phyloP scores from a whole-genome alignment of 1,284 basidiomycete species.

The Fomes fomentarius region DNA sequence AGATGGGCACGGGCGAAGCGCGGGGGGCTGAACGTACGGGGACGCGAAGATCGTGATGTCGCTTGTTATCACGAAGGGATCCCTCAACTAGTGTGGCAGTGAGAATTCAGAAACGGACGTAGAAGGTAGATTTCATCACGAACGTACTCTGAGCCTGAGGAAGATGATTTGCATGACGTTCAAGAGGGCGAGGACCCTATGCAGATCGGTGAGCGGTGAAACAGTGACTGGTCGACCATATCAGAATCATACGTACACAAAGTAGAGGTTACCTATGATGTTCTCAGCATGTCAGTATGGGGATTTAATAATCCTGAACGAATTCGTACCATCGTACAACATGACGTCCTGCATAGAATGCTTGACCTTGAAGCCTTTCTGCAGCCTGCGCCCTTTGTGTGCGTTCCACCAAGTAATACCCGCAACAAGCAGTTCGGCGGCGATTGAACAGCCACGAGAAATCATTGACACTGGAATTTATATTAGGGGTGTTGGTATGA shows the following conservation, averaged over 20 bases:
- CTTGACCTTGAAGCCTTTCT: background rate
- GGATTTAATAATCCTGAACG: background rate
- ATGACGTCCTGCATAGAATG: background rate
- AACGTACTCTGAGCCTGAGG: background rate
- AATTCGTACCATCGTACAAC: background rate
- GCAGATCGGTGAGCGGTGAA: too few species aligned
- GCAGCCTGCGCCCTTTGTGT: background rate
- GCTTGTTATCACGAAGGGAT: background rate
- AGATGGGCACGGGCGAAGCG: too few species aligned
- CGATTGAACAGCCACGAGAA: background rate
- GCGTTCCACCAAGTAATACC: background rate
- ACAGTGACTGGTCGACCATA: too few species aligned
- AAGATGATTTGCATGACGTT: slow-evolving; percentile 1
- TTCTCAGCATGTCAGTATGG: background rate
- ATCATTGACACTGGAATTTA: background rate
- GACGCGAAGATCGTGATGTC: background rate
- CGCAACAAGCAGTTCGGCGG: background rate
- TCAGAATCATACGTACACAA: background rate
- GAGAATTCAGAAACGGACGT: background rate
- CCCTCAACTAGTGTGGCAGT: background rate
- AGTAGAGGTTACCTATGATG: background rate
- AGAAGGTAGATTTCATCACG: too few species aligned
- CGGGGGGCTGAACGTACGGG: background rate
- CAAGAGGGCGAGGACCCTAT: background rate
- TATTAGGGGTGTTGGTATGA: too few species aligned